Evolutionary conservation across 495 filamentous ascomycete species (phyloP), one percentile per base, ranked within the genome.

Genomic region (Podospora comata): DNA sequence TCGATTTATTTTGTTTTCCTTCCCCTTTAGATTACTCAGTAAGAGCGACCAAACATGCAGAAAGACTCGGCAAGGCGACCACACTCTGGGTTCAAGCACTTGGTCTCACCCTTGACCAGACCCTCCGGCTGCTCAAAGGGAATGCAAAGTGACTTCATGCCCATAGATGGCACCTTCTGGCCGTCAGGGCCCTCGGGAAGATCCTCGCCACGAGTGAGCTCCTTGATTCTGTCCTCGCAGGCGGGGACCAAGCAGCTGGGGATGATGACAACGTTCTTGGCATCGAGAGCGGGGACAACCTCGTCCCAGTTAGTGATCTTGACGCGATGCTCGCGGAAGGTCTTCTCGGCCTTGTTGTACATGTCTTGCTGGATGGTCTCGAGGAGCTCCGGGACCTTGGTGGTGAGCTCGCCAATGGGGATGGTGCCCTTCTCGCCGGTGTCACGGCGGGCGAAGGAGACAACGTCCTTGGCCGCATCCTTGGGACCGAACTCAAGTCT

Each of bases 71-170:
- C 93, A 15, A 85, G 68, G 9, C 82, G 82, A 57, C 74, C 80
- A 79, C 95, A 99, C 70, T 96, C 85, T 30, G 96, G 93, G 83
- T 92, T 96, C 69, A 89, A 81, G 78, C 95, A 99, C 80, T 93
- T 93, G 62, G 92, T 97, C 77, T 90, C 88, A 32, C 92, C 94
- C 68, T 86, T 81, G 67, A 87, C 81, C 67, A 97, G 79, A 48
- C 89, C 92, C 71, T 90, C 88, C 48, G 94, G 93, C 80, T 98
- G 95, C 70, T 98, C 92, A 75, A 97, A 97, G 23, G 96, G 95
- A 84, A 99, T 97, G 78, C 95, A 99, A 73, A 99, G 84, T 69
- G 88, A 91, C 88, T 99, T 99, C 74, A 95, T 96, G 68, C 95
- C 95, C 96, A 98, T 98, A 70, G 87, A 90, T 60, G 96, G 95